Evolutionary conservation across 139 green algal species (phyloP).

Genomic region (Chlamydomonas urium): DNA sequence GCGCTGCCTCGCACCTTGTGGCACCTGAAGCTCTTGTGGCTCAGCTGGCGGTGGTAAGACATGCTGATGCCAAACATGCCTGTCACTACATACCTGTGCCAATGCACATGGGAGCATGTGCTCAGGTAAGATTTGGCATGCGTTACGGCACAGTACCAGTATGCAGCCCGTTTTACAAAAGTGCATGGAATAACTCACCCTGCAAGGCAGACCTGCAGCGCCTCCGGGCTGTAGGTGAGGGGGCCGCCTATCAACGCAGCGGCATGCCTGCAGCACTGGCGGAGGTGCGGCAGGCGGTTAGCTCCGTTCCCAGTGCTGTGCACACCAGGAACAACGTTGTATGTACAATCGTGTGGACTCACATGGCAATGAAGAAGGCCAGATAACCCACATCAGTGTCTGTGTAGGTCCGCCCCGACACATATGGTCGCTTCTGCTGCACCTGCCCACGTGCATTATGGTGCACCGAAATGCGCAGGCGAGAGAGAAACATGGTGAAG

Average conservation of each 20-base stretch:
- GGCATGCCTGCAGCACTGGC: neutral
- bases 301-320: too few species aligned
- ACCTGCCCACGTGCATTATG: neutral
- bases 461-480: neutral
- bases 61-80: constrained; percentile 90
- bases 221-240: neutral
- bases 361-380: constrained; percentile 6
- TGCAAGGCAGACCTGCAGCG: neutral
- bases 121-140: too few species aligned
- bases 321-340: too few species aligned
- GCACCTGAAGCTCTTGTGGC: constrained; percentile 83
- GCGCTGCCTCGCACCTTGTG: too few species aligned
- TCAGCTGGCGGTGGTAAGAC: constrained; percentile 86
- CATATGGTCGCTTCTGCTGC: neutral
- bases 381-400: neutral
- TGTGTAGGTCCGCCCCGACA: neutral
- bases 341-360: too few species aligned
- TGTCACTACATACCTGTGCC: constrained; percentile 77
- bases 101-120: too few species aligned
- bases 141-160: too few species aligned
- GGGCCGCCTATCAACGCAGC: neutral
- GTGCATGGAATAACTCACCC: constrained; percentile 86
- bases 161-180: too few species aligned
- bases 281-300: too few species aligned
- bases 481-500: neutral